Conservation (phyloP, 2,329 filamentous ascomycete species). For the Aureobasidium sp. region DNA sequence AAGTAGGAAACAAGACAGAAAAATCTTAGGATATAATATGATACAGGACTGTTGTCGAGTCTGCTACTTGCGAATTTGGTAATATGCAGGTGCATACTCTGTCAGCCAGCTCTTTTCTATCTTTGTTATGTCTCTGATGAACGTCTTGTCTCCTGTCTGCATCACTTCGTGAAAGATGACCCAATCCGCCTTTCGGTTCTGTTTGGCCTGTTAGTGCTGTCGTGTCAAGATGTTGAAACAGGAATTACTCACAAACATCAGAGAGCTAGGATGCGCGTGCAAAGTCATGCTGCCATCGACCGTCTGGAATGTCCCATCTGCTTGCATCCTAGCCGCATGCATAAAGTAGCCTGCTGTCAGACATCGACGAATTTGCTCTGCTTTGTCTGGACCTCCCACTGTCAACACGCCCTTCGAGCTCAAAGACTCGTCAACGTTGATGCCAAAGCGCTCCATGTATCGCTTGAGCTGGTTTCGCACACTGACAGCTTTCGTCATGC, state of each 20-base stretch:
- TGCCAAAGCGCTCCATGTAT: constrained; percentile 77
- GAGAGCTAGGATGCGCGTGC: constrained; percentile 80
- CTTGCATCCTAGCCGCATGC: constrained; percentile 87
- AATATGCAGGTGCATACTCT: constrained; percentile 81
- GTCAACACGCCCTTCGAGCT: constrained; percentile 26
- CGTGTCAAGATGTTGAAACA: background rate
- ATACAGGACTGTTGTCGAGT: background rate
- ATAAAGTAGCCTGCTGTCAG: constrained; percentile 87
- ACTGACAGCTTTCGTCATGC: constrained; percentile 71
- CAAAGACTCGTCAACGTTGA: constrained; percentile 58
- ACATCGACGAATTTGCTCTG: constrained; percentile 73
- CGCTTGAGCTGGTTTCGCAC: constrained; percentile 79
- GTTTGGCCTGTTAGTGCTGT: background rate
- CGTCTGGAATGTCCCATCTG: constrained; percentile 81
- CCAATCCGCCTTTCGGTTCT: constrained; percentile 91
- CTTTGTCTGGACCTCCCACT: constrained; percentile 41
- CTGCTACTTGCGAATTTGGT: constrained; percentile 44
- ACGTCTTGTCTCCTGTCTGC: constrained; percentile 81
- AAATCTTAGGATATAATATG: background rate
- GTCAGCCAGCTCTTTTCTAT: constrained; percentile 88
- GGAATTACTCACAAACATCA: constrained; percentile 65
- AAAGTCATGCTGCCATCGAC: constrained; percentile 71
- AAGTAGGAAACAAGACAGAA: background rate
- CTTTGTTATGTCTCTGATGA: constrained; percentile 84
- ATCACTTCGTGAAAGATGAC: constrained; percentile 91